Base-by-base conservation (phyloP, 2,329 filamentous ascomycete genomes). In the Scolecobasidium constrictum region DNA sequence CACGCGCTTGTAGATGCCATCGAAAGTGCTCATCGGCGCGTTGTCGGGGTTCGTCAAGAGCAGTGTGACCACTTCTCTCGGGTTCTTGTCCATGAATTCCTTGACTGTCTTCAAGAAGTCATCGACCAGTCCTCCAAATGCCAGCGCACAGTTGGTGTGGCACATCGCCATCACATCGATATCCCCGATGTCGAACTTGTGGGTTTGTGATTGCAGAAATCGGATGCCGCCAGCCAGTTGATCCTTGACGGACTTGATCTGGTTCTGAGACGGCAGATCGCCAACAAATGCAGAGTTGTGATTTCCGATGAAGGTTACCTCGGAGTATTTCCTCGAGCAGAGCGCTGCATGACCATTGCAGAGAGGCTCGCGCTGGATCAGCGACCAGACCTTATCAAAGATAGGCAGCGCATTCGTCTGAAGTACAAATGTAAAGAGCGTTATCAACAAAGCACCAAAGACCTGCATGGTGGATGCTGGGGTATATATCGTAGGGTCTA, bases 291-390 rank as follows among this genome's bases (percentile, higher is more conserved):
- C 70, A 47, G 75, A 78, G 62, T 87, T 73, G 63, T 88, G 84
- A n/a, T 81, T 82, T 18, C 83, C 83, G 55, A 90, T 74, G 58
- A 88, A 74, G 3, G 84, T 87, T 51, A 92, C 74, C 50, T 82
- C 76, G 63, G 77, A 80, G 66, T 92, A 92, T 17, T 74, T 65
- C 48, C 75, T 76, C 47, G 64, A 66, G 67, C 86, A 92, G 34
- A 92, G 73, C 35, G 70, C 64, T 0, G 83, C 82, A 1, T 82
- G 86, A 67, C 90, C 90, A 65, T 92, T 92, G 73, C 86, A 92
- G n/a, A 35, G 34, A 11, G 33, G 18, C 17, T 37, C 40, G 11
- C 31, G 18, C 7, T 33, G 40, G n/a, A n/a, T n/a, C n/a, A n/a
- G n/a, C 13, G 31, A 9, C 9, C 35, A 36, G 7, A 42, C 4